These are phyloP conservation scores for Lentinula detonsa DNA, from an alignment of 768 basidiomycete species.

Conservation along the genomic window DNA sequence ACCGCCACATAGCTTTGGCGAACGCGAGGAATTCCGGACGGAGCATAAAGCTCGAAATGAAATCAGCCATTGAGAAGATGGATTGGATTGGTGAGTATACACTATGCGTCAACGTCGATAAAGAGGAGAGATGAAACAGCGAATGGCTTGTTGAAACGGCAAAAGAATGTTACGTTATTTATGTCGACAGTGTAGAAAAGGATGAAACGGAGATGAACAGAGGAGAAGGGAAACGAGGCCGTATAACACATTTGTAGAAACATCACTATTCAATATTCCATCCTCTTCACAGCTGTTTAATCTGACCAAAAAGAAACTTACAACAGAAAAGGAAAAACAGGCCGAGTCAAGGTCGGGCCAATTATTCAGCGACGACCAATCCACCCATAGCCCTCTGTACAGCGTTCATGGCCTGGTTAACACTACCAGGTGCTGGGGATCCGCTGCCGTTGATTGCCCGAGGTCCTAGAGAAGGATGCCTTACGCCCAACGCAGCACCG, in stretches of 20 bases:
- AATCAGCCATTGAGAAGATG: neutral
- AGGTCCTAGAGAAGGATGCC: slow-evolving; percentile 70
- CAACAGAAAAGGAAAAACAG: neutral
- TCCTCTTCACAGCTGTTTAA: neutral
- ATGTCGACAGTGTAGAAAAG: neutral
- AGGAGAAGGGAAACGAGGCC: neutral
- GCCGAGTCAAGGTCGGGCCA: slow-evolving; percentile 5
- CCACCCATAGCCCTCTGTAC: slow-evolving; percentile 75
- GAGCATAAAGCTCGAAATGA: neutral
- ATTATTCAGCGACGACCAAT: slow-evolving; percentile 68
- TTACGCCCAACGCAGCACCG: slow-evolving; percentile 76
- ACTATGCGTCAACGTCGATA: slow-evolving; percentile 5
- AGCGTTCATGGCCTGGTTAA: slow-evolving; percentile 57
- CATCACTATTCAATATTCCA: neutral
- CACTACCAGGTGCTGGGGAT: slow-evolving; percentile 32
- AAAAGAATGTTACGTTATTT: slow-evolving; percentile 6
- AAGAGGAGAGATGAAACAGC: neutral
- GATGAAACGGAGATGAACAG: neutral
- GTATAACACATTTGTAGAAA: neutral
- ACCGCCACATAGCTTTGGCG: too few species aligned
- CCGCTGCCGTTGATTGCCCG: slow-evolving; percentile 41
- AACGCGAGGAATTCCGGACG: neutral
- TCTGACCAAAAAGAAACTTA: neutral
- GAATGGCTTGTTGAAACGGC: slow-evolving; percentile 2
- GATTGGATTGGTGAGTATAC: slow-evolving; percentile 4